Percentiles rank a stretch among this genome's conserved stretches.
Conservation (phyloP, 345 rosid genomes). For the Punica granatum region DNA sequence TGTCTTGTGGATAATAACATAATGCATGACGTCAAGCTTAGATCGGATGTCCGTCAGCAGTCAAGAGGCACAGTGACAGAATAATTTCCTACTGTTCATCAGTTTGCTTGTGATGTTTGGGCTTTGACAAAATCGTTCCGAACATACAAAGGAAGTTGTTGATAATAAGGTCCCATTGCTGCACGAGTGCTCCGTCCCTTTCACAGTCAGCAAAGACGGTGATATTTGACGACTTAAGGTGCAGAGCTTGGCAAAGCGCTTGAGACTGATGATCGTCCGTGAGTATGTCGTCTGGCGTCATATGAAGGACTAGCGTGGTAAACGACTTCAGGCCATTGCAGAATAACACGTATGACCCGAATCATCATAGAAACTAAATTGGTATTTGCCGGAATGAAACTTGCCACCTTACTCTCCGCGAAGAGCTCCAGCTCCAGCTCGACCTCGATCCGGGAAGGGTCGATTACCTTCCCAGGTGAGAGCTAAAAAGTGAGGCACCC, state of each 20-base stretch:
- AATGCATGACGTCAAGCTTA: constrained; percentile 1
- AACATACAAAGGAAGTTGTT: not conserved
- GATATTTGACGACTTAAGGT: not conserved
- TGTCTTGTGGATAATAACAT: not conserved
- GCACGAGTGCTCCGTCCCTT: not conserved
- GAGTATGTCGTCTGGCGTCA: too few relatives aligned
- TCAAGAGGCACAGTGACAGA: too few relatives aligned
- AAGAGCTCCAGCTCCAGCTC: too few relatives aligned
- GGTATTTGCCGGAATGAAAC: too few relatives aligned
- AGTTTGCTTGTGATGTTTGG: not conserved
- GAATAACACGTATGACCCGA: too few relatives aligned
- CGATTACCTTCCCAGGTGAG: not conserved
- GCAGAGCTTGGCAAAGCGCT: not conserved
- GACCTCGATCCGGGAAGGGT: not conserved
- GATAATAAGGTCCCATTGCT: not conserved
- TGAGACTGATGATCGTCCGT: not conserved
- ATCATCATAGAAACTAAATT: too few relatives aligned
- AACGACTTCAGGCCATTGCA: too few relatives aligned
- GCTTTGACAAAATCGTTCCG: not conserved
- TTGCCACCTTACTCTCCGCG: not conserved
- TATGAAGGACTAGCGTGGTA: too few relatives aligned
- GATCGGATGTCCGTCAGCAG: too few relatives aligned
- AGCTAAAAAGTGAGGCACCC: not conserved
- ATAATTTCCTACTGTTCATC: not conserved
- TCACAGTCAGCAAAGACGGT: not conserved